Conservation (phyloP, 1,284 basidiomycete genomes). For the Naganishia sp. region DNA sequence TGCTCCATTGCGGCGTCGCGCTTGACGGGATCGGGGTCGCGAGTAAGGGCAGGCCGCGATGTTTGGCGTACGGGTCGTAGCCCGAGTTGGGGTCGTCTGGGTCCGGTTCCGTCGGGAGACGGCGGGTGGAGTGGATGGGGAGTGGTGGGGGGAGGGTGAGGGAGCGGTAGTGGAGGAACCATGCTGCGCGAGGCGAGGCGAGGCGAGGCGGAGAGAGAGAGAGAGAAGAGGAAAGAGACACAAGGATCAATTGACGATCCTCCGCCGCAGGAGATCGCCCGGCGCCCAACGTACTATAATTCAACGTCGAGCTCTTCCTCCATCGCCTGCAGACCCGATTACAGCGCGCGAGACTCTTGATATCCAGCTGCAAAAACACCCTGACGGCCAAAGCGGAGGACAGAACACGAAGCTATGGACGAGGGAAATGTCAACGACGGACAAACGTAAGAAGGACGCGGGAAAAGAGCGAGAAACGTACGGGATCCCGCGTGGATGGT, state of each 20-base stretch:
- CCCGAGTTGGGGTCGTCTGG: slow-evolving; percentile 47
- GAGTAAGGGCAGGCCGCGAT: slow-evolving; percentile 54
- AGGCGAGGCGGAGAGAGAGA: not conserved
- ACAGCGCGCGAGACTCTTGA: slow-evolving; percentile 70
- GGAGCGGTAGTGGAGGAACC: slow-evolving; percentile 71
- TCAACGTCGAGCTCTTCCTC: slow-evolving; percentile 80
- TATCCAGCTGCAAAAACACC: slow-evolving; percentile 68
- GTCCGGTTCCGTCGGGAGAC: slow-evolving; percentile 54
- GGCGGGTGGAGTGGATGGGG: not conserved
- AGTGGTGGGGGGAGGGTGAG: slow-evolving; percentile 54
- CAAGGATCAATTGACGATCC: no score
- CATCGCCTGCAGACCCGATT: slow-evolving; percentile 79
- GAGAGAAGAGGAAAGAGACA: no score
- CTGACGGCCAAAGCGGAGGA: slow-evolving; percentile 77
- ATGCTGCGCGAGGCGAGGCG: slow-evolving; percentile 60
- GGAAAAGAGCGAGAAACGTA: slow-evolving; percentile 35
- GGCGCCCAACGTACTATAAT: slow-evolving; percentile 67
- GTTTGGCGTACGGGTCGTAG: slow-evolving; percentile 54
- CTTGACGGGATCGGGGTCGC: slow-evolving; percentile 58
- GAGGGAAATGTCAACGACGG: not conserved
- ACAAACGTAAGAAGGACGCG: not conserved
- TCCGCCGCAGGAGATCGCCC: not conserved
- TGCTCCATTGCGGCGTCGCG: slow-evolving; percentile 52
- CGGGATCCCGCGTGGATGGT: slow-evolving; percentile 43
- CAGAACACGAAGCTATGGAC: slow-evolving; percentile 61